Percentiles rank a stretch among this genome's conserved stretches.
These are phyloP conservation scores for Daldinia loculata DNA, from an alignment of 495 filamentous ascomycete genomes.

Conservation along the genomic window DNA sequence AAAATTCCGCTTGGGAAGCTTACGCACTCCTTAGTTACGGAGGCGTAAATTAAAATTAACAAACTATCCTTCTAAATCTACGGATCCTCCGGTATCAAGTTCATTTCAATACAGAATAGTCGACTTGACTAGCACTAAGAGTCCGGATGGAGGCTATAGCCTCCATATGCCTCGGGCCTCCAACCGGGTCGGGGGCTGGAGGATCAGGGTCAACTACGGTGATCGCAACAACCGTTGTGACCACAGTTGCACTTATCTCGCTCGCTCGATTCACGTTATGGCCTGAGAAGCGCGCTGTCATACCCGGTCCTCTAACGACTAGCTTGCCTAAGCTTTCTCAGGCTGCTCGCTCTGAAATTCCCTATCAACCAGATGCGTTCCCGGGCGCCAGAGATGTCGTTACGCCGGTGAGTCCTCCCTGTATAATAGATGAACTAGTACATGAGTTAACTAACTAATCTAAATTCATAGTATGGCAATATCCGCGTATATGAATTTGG, in stretches of 20 bases:
- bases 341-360: constrained; percentile 43
- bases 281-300: constrained; percentile 47
- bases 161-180: constrained; percentile 34
- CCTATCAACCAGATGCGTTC: constrained; percentile 52
- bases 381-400: constrained; percentile 56
- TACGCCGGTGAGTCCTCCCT: constrained; percentile 48
- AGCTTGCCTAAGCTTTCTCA: constrained; percentile 44
- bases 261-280: constrained; percentile 45
- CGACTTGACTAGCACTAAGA: background rate
- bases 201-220: constrained; percentile 40
- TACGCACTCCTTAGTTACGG: background rate
- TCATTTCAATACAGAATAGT: background rate
- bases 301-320: constrained; percentile 50
- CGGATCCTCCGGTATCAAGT: constrained; percentile 5
- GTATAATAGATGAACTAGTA: background rate
- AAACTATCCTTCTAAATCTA: background rate
- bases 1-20: background rate
- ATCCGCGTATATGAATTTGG: constrained; percentile 92
- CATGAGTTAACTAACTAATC: constrained; percentile 22
- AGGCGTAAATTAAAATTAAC: background rate
- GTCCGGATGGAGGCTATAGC: constrained; percentile 36
- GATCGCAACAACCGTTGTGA: constrained; percentile 45
- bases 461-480: constrained; percentile 71
- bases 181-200: constrained; percentile 27
- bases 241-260: constrained; percentile 44